These are phyloP conservation scores for Debaryomycetaceae sp. DNA, from an alignment of 1,139 yeast genomes.

Conservation along the genomic window DNA sequence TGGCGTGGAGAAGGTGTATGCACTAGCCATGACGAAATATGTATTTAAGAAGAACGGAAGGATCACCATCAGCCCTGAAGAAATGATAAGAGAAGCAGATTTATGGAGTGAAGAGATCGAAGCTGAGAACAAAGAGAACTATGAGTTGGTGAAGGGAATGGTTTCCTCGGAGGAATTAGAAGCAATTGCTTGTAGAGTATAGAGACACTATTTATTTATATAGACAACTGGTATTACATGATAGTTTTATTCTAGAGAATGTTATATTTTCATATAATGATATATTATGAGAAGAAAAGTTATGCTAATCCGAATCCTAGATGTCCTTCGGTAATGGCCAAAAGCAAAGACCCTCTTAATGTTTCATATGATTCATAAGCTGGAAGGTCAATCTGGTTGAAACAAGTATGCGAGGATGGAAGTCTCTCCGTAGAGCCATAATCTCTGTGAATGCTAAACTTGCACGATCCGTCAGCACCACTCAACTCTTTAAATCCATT, in stretches of 20 bases:
- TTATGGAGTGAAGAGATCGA: constrained; percentile 52
- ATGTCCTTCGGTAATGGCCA: constrained; percentile 92
- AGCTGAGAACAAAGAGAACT: constrained; percentile 29
- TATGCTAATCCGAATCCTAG: constrained; percentile 92
- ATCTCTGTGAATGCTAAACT: constrained; percentile 87
- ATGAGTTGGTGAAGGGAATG: constrained; percentile 27
- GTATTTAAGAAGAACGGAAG: constrained; percentile 72
- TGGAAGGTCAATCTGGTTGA: constrained; percentile 92
- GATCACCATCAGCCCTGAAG: constrained; percentile 65
- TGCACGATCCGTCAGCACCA: constrained; percentile 84
- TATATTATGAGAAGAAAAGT: constrained; percentile 1
- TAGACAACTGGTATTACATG: background rate
- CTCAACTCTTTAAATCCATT: constrained; percentile 89
- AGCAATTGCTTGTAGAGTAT: constrained; percentile 8
- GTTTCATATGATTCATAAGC: constrained; percentile 88
- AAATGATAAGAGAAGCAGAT: constrained; percentile 55
- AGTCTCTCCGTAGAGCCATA: constrained; percentile 82
- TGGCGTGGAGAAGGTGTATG: constrained; percentile 42
- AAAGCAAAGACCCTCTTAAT: constrained; percentile 71
- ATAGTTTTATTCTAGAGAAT: background rate
- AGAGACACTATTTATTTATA: constrained; percentile 1
- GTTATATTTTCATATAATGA: too few species aligned
- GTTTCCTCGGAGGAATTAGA: constrained; percentile 31
- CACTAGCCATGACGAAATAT: constrained; percentile 71
- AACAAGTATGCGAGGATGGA: constrained; percentile 96